Evolutionary conservation across 768 basidiomycete species (phyloP), one percentile per base, ranked within the genome.

Genomic region (Fomitopsis pulvina): DNA sequence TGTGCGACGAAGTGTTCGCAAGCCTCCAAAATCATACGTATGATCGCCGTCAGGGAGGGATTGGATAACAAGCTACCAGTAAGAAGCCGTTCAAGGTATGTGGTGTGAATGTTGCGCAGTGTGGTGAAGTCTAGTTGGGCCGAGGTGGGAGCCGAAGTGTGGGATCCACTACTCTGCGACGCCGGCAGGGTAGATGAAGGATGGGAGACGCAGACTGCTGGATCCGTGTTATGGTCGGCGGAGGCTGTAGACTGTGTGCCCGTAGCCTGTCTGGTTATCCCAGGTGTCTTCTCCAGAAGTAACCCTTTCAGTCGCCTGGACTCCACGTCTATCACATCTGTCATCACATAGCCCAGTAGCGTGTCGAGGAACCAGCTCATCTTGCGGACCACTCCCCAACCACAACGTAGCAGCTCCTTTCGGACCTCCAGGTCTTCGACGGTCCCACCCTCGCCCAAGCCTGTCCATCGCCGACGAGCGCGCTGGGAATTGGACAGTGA

Each of bases 351-450:
- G 9, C 81, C 82, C 48, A 89, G 68, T 2, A 96, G 61, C 24
- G 81, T 83, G 63, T 93, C 91, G 50, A 95, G 70, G 62, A 93
- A 94, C 90, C 91, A 94, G 37, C 82, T 78, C 92, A 94, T 92
- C 60, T 87, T 81, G 59, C 90, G 70, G 7, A 92, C 85, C 26
- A 86, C 77, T 1, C 89, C 90, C 92, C 92, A 96, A 1, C 86
- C 85, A 52, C 81, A 84, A 51, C 92, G 74, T 50, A 90, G 70
- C 18, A 92, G 73, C 45, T 72, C 72, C 51, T 77, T 75, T 32
- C 89, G 77, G 10, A 74, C 74, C 38, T 81, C 76, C 32, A 81
- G 67, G 57, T 90, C 89, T 57, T 85, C 85, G 0, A 63, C 69
- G 3, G 85, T 89, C 2, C 91, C 91, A 8, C 92, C 92, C 63